phyloP scores from a whole-genome alignment of 495 filamentous ascomycete genomes.

The Parmelia sp. region DNA sequence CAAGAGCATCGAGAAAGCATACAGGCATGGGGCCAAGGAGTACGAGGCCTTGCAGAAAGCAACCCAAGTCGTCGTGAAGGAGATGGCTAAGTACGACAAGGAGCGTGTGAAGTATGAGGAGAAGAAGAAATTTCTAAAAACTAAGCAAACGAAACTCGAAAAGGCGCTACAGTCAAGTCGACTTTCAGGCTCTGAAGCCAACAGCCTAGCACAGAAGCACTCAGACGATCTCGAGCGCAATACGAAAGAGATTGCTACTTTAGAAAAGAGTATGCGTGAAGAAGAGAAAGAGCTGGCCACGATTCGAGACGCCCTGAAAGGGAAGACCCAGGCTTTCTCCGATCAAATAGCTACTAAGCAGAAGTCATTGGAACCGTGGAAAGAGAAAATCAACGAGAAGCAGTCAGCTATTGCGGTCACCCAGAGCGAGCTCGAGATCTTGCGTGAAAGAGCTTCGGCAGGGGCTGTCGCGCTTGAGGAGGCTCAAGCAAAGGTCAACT shows the following conservation, averaged over 20 bases:
- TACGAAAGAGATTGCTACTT: conserved; percentile 56
- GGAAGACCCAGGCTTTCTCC: conserved; percentile 89
- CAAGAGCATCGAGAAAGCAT: conserved; percentile 78
- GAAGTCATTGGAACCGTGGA: conserved; percentile 93
- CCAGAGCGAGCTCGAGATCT: conserved; percentile 86
- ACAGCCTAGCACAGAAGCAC: conserved; percentile 69
- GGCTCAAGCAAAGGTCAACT: conserved; percentile 67
- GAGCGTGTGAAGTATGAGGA: conserved; percentile 96
- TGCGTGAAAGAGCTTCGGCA: conserved; percentile 80
- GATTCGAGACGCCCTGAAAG: conserved; percentile 80
- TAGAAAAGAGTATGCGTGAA: conserved; percentile 65
- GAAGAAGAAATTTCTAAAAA: conserved; percentile 84
- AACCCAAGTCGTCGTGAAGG: conserved; percentile 71
- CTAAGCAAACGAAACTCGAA: conserved; percentile 91
- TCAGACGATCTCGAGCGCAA: conserved; percentile 70
- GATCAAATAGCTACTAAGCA: conserved; percentile 89
- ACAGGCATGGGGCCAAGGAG: conserved; percentile 73
- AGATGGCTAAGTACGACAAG: conserved; percentile 88
- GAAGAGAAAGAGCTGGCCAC: conserved; percentile 76
- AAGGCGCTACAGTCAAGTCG: conserved; percentile 70
- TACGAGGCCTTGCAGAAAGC: conserved; percentile 77
- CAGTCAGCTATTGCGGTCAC: conserved; percentile 89
- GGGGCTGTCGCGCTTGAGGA: conserved; percentile 78
- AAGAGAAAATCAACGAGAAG: conserved; percentile 92
- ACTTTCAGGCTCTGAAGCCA: conserved; percentile 64